Evolutionary conservation across 2,329 filamentous ascomycete genomes (phyloP).

Genomic region (Talaromyces funiculosus): DNA sequence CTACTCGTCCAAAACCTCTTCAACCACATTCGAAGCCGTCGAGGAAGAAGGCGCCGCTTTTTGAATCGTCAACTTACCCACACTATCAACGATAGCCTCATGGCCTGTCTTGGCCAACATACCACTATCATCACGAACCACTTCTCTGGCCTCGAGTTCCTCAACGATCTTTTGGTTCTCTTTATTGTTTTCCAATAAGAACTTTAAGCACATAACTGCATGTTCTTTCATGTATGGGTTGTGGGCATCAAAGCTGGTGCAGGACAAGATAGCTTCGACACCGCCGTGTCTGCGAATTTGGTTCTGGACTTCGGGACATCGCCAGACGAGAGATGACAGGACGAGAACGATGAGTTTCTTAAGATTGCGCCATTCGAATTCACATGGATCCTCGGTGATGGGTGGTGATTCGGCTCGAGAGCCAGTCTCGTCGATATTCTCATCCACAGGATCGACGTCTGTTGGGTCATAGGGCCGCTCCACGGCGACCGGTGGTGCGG

Average conservation of each 20-base stretch:
- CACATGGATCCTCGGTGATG: conserved; percentile 56
- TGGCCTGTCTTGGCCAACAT: conserved; percentile 38
- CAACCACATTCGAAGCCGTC: conserved; percentile 2
- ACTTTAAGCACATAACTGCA: conserved; percentile 82
- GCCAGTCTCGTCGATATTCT: conserved; percentile 26
- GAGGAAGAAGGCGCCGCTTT: conserved; percentile 21
- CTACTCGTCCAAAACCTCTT: conserved; percentile 12
- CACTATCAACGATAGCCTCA: conserved; percentile 39
- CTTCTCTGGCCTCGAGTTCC: conserved; percentile 42
- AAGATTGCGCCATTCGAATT: conserved; percentile 72
- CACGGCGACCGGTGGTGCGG: conserved; percentile 43
- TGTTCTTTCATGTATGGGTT: conserved; percentile 93
- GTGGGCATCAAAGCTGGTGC: conserved; percentile 84
- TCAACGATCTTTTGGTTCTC: conserved; percentile 52
- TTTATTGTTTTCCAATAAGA: conserved; percentile 48
- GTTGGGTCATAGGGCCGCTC: conserved; percentile 60
- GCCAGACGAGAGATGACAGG: conserved; percentile 81
- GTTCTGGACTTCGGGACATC: conserved; percentile 74
- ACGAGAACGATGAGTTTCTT: conserved; percentile 92
- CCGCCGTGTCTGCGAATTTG: conserved; percentile 82
- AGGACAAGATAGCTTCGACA: conserved; percentile 80
- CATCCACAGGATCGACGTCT: conserved; percentile 38
- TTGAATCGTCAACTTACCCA: conserved; percentile 39
- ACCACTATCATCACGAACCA: conserved; percentile 37
- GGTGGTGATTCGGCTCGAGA: conserved; percentile 44